Conservation (phyloP, 2,329 filamentous ascomycete genomes). For the Fusarium sp. region DNA sequence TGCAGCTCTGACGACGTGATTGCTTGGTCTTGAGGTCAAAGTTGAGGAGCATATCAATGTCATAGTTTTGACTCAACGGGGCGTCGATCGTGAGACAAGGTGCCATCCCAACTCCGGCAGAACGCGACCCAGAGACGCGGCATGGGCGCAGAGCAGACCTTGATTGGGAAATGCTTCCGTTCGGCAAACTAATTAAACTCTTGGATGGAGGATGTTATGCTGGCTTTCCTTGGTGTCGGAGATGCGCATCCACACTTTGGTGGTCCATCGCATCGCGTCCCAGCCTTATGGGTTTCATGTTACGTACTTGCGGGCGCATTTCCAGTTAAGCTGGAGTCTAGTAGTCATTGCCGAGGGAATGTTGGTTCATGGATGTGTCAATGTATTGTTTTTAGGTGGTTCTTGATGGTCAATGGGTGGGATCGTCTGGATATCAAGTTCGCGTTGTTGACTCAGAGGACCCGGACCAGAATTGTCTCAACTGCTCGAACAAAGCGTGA, state of each 20-base stretch:
- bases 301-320: neutral
- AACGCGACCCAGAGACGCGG: constrained; percentile 11
- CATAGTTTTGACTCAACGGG: neutral
- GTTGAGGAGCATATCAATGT: neutral
- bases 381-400: neutral
- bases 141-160: constrained; percentile 12
- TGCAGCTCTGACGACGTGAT: neutral
- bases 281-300: constrained; percentile 30
- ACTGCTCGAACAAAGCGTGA: neutral
- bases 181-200: constrained; percentile 18
- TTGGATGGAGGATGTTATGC: neutral
- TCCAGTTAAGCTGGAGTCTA: neutral
- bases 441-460: neutral
- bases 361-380: neutral
- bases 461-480: neutral
- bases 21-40: neutral
- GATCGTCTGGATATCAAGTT: neutral
- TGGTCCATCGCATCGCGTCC: constrained; percentile 2
- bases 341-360: neutral
- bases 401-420: neutral
- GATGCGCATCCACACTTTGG: constrained; percentile 26
- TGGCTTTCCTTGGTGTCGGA: constrained; percentile 21
- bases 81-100: constrained; percentile 19
- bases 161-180: constrained; percentile 30
- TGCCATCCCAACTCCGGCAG: constrained; percentile 32